These are phyloP conservation scores for Tetrastigma voinierianum DNA, from an alignment of 164 flowering plant species.

Conservation along the genomic window DNA sequence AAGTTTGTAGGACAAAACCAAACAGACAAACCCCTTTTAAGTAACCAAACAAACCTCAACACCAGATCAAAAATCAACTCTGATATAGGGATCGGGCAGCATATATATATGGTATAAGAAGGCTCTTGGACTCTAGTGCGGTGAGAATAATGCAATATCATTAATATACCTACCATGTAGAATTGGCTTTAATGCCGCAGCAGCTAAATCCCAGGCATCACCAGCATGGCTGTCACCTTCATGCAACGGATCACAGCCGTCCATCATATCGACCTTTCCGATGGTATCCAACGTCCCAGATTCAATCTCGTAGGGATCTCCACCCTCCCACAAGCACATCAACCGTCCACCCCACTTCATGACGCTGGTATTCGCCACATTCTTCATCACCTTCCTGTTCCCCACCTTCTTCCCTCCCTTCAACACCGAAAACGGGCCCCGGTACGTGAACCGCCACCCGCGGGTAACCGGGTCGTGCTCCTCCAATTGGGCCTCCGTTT, in stretches of 20 bases:
- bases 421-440: conserved; percentile 93
- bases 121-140: too few relatives aligned
- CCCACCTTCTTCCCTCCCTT: conserved; percentile 69
- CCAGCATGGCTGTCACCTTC: neutral
- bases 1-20: too few relatives aligned
- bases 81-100: too few relatives aligned
- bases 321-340: conserved; percentile 96
- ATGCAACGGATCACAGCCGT: conserved; percentile 20
- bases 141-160: too few relatives aligned
- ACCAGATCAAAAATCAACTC: too few relatives aligned
- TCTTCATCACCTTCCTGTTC: conserved; percentile 93
- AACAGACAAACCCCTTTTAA: too few relatives aligned
- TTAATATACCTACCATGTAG: conserved; percentile 52
- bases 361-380: conserved; percentile 93
- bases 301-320: conserved; percentile 79
- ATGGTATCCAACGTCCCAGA: conserved; percentile 63
- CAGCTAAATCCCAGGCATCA: conserved; percentile 57
- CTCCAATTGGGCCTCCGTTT: conserved; percentile 78
- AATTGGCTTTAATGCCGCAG: conserved; percentile 65
- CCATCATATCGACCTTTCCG: conserved; percentile 45
- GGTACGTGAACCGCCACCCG: conserved; percentile 78
- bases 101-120: too few relatives aligned
- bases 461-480: conserved; percentile 67
- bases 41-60: too few relatives aligned
- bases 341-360: conserved; percentile 74